A percentile compares a stretch with the other conserved stretches of the same genome.
Conservation (phyloP, 257 asterid genomes). For the Scutellaria barbata region DNA sequence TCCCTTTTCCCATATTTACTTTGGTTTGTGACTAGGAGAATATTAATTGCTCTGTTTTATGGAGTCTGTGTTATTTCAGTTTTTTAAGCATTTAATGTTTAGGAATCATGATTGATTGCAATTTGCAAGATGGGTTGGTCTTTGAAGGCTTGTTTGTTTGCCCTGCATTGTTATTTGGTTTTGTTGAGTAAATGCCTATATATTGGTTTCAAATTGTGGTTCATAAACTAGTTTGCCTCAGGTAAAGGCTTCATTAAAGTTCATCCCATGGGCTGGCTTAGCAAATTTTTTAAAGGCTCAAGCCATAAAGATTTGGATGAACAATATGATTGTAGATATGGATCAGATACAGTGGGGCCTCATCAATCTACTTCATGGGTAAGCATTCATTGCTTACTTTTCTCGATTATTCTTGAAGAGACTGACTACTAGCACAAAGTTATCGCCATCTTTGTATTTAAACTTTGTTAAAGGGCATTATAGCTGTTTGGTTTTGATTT, state of each 20-base stretch:
- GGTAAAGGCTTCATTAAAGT: conserved; percentile 43
- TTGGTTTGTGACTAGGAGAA: background rate
- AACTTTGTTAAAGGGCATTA: conserved; percentile 15
- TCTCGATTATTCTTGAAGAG: background rate
- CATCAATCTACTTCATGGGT: conserved; percentile 73
- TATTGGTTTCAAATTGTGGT: background rate
- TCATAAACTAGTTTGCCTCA: conserved; percentile 35
- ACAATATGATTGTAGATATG: conserved; percentile 60
- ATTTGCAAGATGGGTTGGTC: conserved; percentile 14
- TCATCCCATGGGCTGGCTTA: conserved; percentile 78
- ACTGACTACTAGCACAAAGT: background rate
- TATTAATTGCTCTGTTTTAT: background rate
- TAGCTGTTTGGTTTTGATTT: background rate
- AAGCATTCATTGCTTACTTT: conserved; percentile 23
- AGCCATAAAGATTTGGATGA: conserved; percentile 65
- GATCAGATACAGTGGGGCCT: conserved; percentile 48
- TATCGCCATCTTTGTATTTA: background rate
- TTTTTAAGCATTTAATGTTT: conserved; percentile 17
- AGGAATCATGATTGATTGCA: conserved; percentile 1
- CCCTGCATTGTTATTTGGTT: background rate
- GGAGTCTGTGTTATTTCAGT: conserved; percentile 27
- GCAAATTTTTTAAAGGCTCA: conserved; percentile 73
- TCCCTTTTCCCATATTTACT: background rate
- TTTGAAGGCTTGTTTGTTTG: conserved; percentile 11
- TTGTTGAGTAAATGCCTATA: background rate